A percentile compares a stretch with the other conserved stretches of the same genome.
phyloP scores from a whole-genome alignment of 2,329 filamentous ascomycete genomes.

The Diaporthe destruens region DNA sequence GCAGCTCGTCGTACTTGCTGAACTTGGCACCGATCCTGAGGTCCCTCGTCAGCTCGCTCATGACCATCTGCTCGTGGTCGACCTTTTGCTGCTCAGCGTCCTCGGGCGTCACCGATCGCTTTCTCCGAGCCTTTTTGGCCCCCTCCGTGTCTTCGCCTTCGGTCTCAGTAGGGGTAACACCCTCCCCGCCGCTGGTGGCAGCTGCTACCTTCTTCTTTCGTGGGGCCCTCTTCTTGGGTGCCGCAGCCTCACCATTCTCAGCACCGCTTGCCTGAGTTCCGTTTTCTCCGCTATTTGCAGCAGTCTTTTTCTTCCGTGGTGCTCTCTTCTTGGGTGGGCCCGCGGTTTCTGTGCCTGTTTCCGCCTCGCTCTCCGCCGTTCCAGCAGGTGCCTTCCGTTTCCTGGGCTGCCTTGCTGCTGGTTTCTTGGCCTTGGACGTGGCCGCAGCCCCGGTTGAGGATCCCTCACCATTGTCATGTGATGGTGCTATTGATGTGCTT shows the following conservation, averaged over 20 bases:
- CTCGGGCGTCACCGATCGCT: constrained; percentile 70
- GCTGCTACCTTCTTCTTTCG: constrained; percentile 39
- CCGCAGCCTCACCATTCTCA: constrained; percentile 42
- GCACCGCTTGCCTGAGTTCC: constrained; percentile 38
- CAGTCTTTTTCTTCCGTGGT: constrained; percentile 43
- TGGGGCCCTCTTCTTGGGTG: constrained; percentile 42
- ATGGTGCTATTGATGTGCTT: constrained; percentile 16
- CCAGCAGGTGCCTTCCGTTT: constrained; percentile 44
- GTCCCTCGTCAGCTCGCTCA: constrained; percentile 79
- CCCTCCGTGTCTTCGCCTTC: constrained; percentile 44
- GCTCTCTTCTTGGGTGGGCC: constrained; percentile 43
- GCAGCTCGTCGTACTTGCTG: constrained; percentile 78
- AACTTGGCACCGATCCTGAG: constrained; percentile 77
- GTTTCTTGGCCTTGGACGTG: constrained; percentile 25
- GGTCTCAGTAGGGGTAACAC: constrained; percentile 42
- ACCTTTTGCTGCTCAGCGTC: constrained; percentile 73
- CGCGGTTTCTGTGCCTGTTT: constrained; percentile 26
- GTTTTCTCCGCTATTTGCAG: constrained; percentile 33
- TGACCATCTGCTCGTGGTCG: constrained; percentile 75
- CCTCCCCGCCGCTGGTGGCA: background rate
- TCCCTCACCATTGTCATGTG: constrained; percentile 33
- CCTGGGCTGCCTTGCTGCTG: constrained; percentile 40
- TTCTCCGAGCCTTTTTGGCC: constrained; percentile 47
- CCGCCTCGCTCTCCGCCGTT: constrained; percentile 39
- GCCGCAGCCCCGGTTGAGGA: constrained; percentile 8